Evolutionary conservation across 371 early-diverging fungal genomes (phyloP), one percentile per base, ranked within the genome.

Genomic region (Rhizopus stolonifer): DNA sequence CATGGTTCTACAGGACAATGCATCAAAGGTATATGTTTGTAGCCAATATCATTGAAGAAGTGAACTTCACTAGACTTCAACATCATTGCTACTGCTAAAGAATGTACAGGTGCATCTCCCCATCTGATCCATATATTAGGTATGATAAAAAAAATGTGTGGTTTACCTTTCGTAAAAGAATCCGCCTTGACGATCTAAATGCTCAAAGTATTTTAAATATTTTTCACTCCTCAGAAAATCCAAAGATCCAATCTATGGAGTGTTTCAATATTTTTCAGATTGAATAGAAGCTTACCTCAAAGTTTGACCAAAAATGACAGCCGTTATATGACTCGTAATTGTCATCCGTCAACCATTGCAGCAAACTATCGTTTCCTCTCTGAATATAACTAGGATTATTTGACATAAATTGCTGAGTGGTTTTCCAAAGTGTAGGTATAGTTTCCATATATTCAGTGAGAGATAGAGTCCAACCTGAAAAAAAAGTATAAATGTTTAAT

Each of bases 41-140:
- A 92, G 1, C 92, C 94, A 52, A 92, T 88, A 56, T 92, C 91
- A 58, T 94, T 90, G 61, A 96, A 98, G 70, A 91, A 96, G 60
- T 95, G 95, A 19, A 95, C 81, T 69, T 94, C 83, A 33, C 72
- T 68, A 56, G 81, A 84, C 17, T 79, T 74, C 11, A 97, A 64
- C 72, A 94, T 77, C 68, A 98, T 62, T 0, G 89, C 89, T 0
- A 87, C 91, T 0, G 92, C 95, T 11, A 98, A 65, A 9, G 94
- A 92, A 57, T 96, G 98, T 4, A 97, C 86, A 2, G 98, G 96
- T 13, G 67, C 98, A 49, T 66, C 66, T 13, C 66, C 64, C 66
- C 64, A 69, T 53, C 61, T 62, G 46, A 15, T 17, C 10, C 5
- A 4, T 7, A 29, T 10, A 29, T 29, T 4, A 29, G 31, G 4